Conservation (phyloP, 148 eudicot genomes). For the Spergularia marina region DNA sequence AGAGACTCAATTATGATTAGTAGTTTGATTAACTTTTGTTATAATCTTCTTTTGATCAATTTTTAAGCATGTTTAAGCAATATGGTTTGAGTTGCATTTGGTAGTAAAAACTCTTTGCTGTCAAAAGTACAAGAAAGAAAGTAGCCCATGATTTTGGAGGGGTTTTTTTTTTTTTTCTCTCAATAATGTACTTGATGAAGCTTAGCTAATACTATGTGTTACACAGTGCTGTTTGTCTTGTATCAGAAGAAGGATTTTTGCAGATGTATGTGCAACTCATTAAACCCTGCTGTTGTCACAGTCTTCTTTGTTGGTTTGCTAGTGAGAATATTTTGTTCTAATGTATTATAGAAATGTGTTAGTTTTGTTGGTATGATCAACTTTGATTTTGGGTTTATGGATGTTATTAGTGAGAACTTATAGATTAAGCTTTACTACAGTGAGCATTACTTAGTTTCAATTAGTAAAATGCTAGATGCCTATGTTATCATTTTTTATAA, state of each 20-base stretch:
- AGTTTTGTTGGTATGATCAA: background rate
- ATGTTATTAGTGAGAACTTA: too few relatives aligned
- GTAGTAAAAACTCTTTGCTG: too few relatives aligned
- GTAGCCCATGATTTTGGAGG: constrained; percentile 41
- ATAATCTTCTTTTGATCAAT: too few relatives aligned
- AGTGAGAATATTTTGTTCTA: background rate
- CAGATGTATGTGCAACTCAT: constrained; percentile 22
- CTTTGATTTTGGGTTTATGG: background rate
- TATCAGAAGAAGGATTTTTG: constrained; percentile 22
- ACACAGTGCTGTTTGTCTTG: constrained; percentile 20
- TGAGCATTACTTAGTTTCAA: too few relatives aligned
- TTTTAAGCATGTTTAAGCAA: background rate
- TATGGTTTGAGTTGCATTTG: background rate
- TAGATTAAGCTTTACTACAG: too few relatives aligned
- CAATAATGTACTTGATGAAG: background rate
- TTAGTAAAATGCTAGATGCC: too few relatives aligned
- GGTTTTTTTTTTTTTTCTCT: constrained; percentile 10
- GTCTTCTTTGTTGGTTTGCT: constrained; percentile 25
- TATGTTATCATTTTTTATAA: too few relatives aligned
- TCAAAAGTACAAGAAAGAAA: background rate
- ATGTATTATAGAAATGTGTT: background rate
- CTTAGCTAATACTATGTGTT: background rate
- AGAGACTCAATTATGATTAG: background rate
- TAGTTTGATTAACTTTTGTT: too few relatives aligned
- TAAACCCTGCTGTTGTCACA: constrained; percentile 17